Conservation (phyloP, 805 yeast genomes). For the Candida hungchunana region DNA sequence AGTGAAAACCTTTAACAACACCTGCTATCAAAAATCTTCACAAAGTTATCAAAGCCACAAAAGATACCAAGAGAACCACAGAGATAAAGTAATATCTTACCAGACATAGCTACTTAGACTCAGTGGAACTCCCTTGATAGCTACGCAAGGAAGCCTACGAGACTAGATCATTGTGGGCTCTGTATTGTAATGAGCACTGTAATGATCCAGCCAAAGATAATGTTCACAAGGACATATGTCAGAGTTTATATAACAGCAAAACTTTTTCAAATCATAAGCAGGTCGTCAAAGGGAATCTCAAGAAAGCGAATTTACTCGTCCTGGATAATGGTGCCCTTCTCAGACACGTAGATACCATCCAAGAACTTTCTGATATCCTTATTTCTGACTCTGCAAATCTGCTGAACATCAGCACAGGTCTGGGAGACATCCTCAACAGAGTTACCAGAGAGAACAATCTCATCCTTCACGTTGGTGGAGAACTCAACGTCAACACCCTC, state of each 20-base stretch:
- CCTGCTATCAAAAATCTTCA: no score
- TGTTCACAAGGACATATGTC: constrained; percentile 3
- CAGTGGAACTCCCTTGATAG: constrained; percentile 1
- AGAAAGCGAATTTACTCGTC: constrained; percentile 35
- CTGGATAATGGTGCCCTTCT: constrained; percentile 82
- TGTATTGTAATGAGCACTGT: constrained; percentile 19
- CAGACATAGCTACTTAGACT: no score
- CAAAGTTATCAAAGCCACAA: no score
- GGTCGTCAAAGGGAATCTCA: constrained; percentile 1
- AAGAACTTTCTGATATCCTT: constrained; percentile 99
- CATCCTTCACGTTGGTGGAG: constrained; percentile 89
- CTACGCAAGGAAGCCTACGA: constrained; percentile 9
- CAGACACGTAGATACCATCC: constrained; percentile 99
- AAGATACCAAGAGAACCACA: no score
- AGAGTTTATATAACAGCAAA: constrained; percentile 1
- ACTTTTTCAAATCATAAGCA: neutral
- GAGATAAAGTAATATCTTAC: neutral
- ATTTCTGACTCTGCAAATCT: constrained; percentile 97
- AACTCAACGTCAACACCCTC: constrained; percentile 87
- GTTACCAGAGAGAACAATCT: constrained; percentile 89
- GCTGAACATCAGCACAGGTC: constrained; percentile 97
- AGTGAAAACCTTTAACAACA: no score
- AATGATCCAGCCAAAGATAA: constrained; percentile 13
- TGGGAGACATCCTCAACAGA: constrained; percentile 96
- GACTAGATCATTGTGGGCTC: constrained; percentile 18